Conservation (phyloP, 495 filamentous ascomycete species). For the Poronia punctata region DNA sequence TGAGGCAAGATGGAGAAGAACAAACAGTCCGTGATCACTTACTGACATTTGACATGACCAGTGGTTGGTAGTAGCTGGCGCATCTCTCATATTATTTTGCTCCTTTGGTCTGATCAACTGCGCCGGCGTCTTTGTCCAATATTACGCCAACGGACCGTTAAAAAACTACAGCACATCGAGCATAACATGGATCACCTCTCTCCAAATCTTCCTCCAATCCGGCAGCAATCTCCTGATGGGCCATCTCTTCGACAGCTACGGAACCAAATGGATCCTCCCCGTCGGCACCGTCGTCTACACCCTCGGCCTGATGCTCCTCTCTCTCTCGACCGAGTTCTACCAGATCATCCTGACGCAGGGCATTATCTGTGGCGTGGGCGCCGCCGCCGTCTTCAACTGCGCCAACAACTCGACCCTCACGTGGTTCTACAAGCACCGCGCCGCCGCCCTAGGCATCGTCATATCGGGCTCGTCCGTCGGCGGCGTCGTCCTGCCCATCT, state of each 20-base stretch:
- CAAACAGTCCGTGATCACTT: no score
- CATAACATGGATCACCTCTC: conserved; percentile 53
- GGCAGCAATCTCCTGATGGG: conserved; percentile 47
- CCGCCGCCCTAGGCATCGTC: conserved; percentile 62
- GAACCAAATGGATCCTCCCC: conserved; percentile 55
- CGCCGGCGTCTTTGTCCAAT: conserved; percentile 56
- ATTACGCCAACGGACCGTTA: conserved; percentile 46
- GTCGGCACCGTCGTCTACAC: conserved; percentile 55
- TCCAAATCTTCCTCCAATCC: conserved; percentile 32
- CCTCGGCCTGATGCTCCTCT: conserved; percentile 71
- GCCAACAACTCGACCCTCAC: conserved; percentile 51
- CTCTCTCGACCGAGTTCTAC: conserved; percentile 54
- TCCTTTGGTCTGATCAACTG: conserved; percentile 62
- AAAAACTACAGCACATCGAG: conserved; percentile 39
- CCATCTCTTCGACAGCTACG: conserved; percentile 61
- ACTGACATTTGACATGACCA: conserved; percentile 4
- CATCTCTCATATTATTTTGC: conserved; percentile 56
- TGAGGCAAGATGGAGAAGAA: no score
- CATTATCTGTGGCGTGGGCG: conserved; percentile 49
- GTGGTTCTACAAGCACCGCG: conserved; percentile 63
- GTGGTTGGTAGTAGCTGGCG: conserved; percentile 59
- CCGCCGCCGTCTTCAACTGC: conserved; percentile 57
- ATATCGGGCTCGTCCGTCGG: conserved; percentile 61
- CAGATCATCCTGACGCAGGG: conserved; percentile 58
- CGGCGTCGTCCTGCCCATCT: conserved; percentile 64